These are phyloP conservation scores for Boletus vermiculosoides DNA, from an alignment of 768 basidiomycete genomes.

Conservation along the genomic window DNA sequence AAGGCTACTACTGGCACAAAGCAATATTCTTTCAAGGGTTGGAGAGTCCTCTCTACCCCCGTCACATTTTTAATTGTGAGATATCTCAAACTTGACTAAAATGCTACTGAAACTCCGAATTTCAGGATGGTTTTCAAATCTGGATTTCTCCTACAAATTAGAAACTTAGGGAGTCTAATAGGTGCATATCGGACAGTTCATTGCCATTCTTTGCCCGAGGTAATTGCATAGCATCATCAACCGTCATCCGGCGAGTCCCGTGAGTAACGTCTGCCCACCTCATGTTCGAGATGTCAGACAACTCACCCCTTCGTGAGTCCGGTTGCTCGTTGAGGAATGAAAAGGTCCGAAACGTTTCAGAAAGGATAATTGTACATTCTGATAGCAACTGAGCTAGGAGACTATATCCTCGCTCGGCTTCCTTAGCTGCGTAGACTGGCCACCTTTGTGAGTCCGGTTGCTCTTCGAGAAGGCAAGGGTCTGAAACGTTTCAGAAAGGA, in stretches of 20 bases:
- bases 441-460: background rate
- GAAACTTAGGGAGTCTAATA: background rate
- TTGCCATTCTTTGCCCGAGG: no score
- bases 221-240: no score
- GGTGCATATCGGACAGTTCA: no score
- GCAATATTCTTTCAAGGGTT: no score
- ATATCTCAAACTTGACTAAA: no score
- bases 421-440: background rate
- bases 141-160: background rate
- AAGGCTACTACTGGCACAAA: no score
- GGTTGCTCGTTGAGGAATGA: background rate
- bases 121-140: background rate
- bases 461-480: background rate
- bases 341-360: background rate
- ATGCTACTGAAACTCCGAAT: no score
- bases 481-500: background rate
- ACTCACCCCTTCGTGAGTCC: background rate
- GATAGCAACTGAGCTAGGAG: background rate
- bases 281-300: no score
- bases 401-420: background rate
- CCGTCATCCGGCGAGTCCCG: no score
- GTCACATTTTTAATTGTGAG: no score
- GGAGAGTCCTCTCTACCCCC: no score
- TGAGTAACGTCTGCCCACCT: no score
- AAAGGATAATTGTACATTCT: background rate